Percentiles rank a stretch among this genome's conserved stretches.
These are phyloP conservation scores for Mortierella sp. DNA, from an alignment of 371 early-diverging fungal genomes.

Conservation along the genomic window DNA sequence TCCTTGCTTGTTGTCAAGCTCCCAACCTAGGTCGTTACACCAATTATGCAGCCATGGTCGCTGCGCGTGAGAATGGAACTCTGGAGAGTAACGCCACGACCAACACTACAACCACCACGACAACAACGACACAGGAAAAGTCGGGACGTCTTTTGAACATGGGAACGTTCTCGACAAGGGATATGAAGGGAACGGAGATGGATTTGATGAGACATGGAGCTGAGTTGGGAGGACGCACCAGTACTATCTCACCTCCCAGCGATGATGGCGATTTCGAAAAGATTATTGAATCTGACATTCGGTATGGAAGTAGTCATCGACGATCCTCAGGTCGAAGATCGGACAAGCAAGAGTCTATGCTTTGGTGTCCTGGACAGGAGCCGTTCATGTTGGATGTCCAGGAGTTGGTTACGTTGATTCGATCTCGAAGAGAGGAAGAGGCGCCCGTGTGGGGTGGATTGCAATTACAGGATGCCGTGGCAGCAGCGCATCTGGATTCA, in stretches of 20 bases:
- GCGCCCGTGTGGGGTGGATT: constrained; percentile 45
- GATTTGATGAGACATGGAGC: background rate
- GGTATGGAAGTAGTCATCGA: background rate
- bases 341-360: constrained; percentile 17
- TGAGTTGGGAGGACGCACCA: too few relatives aligned
- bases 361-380: constrained; percentile 46
- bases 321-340: background rate
- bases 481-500: constrained; percentile 22
- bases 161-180: too few relatives aligned
- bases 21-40: constrained; percentile 70
- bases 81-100: too few relatives aligned
- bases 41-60: constrained; percentile 45
- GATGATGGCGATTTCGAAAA: constrained; percentile 36
- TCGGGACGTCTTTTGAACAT: background rate
- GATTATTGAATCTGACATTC: constrained; percentile 7
- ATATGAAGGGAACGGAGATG: background rate
- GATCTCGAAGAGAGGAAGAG: constrained; percentile 44
- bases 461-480: constrained; percentile 41
- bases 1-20: constrained; percentile 76
- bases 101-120: too few relatives aligned
- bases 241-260: constrained; percentile 11
- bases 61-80: constrained; percentile 11
- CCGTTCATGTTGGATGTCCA: constrained; percentile 40
- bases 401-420: constrained; percentile 28
- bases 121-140: constrained; percentile 1